Percentiles rank a stretch among this genome's conserved stretches.
Conservation (phyloP, 2,329 filamentous ascomycete genomes). For the Sporothrix sp. region DNA sequence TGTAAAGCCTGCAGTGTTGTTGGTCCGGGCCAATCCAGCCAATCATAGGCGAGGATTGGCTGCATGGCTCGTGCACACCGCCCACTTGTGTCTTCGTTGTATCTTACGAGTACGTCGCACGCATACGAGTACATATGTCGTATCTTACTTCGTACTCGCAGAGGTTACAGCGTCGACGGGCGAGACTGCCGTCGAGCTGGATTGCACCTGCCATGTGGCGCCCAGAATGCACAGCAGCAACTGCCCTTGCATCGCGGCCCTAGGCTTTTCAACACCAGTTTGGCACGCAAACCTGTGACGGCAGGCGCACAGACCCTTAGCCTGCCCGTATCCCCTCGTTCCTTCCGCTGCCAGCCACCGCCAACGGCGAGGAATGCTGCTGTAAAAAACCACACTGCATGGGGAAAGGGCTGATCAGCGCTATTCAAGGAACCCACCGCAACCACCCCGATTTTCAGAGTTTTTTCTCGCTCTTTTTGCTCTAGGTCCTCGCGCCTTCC, state of each 20-base stretch:
- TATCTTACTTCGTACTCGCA: too few relatives aligned
- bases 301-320: slow-evolving; percentile 7
- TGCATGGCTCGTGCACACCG: background rate
- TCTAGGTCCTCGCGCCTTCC: slow-evolving; percentile 3
- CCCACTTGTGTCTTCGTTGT: background rate
- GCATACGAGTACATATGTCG: too few relatives aligned
- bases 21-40: slow-evolving; percentile 8
- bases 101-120: too few relatives aligned
- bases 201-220: slow-evolving; percentile 10
- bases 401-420: background rate
- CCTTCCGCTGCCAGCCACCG: slow-evolving; percentile 11
- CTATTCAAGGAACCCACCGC: slow-evolving; percentile 8
- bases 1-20: slow-evolving; percentile 9
- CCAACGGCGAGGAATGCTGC: background rate
- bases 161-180: too few relatives aligned
- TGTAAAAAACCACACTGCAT: background rate
- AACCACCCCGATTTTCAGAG: slow-evolving; percentile 6
- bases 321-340: background rate
- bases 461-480: background rate
- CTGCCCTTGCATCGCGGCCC: background rate
- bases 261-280: background rate
- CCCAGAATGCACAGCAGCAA: background rate
- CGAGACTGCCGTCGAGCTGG: too few relatives aligned
- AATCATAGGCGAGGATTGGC: slow-evolving; percentile 1
- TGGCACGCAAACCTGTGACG: background rate